Conservation (phyloP, 106 monocot species). For the Allium cepa region DNA sequence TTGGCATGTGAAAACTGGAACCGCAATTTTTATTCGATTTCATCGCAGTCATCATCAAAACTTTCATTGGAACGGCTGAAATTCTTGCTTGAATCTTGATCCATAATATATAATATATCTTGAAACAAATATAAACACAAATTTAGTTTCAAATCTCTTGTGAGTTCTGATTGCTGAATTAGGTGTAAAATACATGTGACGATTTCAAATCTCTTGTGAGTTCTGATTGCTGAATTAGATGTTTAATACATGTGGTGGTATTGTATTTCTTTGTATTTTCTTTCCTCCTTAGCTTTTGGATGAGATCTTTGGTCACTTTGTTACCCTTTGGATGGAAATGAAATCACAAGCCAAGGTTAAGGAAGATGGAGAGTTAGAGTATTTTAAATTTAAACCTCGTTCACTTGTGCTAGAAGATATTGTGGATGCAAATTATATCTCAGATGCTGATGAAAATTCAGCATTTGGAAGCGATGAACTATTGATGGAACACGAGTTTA, state of each 20-base stretch:
- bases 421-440: conserved; percentile 25
- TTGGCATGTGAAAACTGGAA: too few species aligned
- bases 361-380: conserved; percentile 41
- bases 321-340: conserved; percentile 64
- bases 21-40: too few species aligned
- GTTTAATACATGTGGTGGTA: not conserved
- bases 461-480: conserved; percentile 35
- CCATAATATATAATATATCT: too few species aligned
- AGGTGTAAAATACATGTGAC: too few species aligned
- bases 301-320: conserved; percentile 56
- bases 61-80: too few species aligned
- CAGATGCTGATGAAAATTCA: conserved; percentile 28
- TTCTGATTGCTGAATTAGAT: not conserved
- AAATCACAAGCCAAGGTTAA: conserved; percentile 47
- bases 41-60: too few species aligned
- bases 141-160: too few species aligned
- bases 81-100: too few species aligned
- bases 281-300: conserved; percentile 43
- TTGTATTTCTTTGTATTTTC: not conserved
- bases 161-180: not conserved
- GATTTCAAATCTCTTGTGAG: too few species aligned
- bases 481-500: conserved; percentile 34
- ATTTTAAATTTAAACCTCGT: conserved; percentile 66
- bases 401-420: conserved; percentile 49
- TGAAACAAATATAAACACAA: too few species aligned